Conservation (phyloP, 805 yeast genomes). For the Wickerhamiella brachini region DNA sequence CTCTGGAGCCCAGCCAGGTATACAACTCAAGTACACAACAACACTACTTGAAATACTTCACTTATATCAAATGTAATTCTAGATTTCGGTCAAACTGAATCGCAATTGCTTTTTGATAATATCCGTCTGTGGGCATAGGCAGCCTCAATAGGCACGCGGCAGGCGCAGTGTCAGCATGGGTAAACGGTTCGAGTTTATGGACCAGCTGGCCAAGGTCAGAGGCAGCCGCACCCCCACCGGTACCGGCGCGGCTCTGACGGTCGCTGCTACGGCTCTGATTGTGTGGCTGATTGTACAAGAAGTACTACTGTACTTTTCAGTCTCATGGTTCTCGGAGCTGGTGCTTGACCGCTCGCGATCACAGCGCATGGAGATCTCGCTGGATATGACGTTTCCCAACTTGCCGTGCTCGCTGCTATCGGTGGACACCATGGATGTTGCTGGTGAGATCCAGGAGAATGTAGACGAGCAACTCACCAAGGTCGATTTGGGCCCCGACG, state of each 20-base stretch:
- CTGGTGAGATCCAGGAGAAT: constrained; percentile 75
- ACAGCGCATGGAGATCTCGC: constrained; percentile 57
- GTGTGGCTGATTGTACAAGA: constrained; percentile 55
- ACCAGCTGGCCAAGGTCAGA: constrained; percentile 77
- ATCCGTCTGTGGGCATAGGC: too few species aligned
- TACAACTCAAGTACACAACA: too few species aligned
- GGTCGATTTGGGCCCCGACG: constrained; percentile 45
- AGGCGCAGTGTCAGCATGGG: constrained; percentile 5
- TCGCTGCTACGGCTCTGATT: constrained; percentile 51
- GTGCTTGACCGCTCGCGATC: constrained; percentile 63
- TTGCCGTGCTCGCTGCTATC: constrained; percentile 71
- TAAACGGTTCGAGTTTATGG: constrained; percentile 25
- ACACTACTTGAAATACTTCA: too few species aligned
- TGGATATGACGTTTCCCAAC: constrained; percentile 73
- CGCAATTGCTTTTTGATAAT: too few species aligned
- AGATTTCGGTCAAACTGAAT: too few species aligned
- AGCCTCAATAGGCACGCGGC: background rate
- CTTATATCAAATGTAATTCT: too few species aligned
- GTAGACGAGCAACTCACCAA: constrained; percentile 59
- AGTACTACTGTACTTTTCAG: constrained; percentile 55
- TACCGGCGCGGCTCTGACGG: constrained; percentile 85
- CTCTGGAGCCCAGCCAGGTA: too few species aligned
- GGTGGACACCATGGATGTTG: constrained; percentile 76
- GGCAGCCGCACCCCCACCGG: constrained; percentile 85
- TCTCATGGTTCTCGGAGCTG: constrained; percentile 65